A percentile compares a stretch with the other conserved stretches of the same genome.
These are phyloP conservation scores for Rhizopus arrhizus DNA, from an alignment of 371 early-diverging fungal genomes.

Conservation along the genomic window DNA sequence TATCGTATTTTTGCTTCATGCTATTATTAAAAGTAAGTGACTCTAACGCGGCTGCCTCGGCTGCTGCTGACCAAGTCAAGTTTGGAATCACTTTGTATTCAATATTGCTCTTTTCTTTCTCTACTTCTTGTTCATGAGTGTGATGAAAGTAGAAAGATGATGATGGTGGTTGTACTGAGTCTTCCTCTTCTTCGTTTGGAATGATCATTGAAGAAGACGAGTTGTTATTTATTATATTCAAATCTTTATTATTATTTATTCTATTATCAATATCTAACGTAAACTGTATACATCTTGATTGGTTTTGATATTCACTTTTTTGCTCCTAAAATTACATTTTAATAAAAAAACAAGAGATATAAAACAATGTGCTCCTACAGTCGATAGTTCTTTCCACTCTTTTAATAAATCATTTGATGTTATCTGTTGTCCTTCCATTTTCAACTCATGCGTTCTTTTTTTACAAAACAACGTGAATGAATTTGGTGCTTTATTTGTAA, in stretches of 20 bases:
- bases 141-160: background rate
- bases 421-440: constrained; percentile 12
- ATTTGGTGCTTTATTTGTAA: constrained; percentile 14
- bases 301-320: constrained; percentile 26
- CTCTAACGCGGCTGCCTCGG: constrained; percentile 25
- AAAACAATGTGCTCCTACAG: background rate
- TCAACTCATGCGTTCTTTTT: constrained; percentile 18
- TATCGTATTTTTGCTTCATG: constrained; percentile 21
- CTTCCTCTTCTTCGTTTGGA: constrained; percentile 22
- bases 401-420: constrained; percentile 13
- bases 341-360: background rate
- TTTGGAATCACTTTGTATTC: background rate
- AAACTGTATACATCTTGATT: constrained; percentile 28
- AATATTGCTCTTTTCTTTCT: background rate
- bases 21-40: constrained; percentile 15
- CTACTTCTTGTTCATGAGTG: constrained; percentile 1
- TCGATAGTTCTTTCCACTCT: constrained; percentile 25
- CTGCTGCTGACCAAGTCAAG: constrained; percentile 21
- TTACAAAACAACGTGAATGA: constrained; percentile 22
- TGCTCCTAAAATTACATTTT: constrained; percentile 12
- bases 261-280: constrained; percentile 26
- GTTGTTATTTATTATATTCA: constrained; percentile 3
- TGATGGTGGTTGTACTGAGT: background rate
- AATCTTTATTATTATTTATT: constrained; percentile 4
- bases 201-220: constrained; percentile 26